Evolutionary conservation across 2,329 filamentous ascomycete species (phyloP), one percentile per base, ranked within the genome.

Genomic region (Alternaria sp.): DNA sequence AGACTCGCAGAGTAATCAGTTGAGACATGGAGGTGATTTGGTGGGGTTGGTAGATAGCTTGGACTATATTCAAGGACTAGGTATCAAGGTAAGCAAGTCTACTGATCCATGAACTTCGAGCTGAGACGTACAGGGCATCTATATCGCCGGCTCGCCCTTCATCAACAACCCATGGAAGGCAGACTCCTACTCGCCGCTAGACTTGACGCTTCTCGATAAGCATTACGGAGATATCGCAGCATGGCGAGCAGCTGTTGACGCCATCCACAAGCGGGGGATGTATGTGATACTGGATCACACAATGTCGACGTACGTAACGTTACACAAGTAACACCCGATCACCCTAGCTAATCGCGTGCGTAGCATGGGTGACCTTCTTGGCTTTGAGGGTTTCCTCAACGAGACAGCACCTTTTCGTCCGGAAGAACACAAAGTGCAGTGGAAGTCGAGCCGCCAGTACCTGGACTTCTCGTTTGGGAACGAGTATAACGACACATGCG

Each of bases 231-330:
- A 83, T 54, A 86, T 91, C 57, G 76, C 84, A 17, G 79, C 83
- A 58, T 90, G 88, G 87, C 84, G 87, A 69, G 76, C 81, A 49
- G 83, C 85, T 3, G 86, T 90, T 56, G 79, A 83, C 9, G 87
- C 87, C 51, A 88, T 90, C n/a, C 89, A 91, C 69, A 76, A 77
- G 3, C 82, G 86, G 28, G 86, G 83, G 57, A 90, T 91, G 88
- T 90, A 89, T 78, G 87, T 90, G 44, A 80, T 91, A 30, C 77
- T 90, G 62, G 89, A 90, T 73, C 90, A 90, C 71, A 90, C 89
- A 2, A 84, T 90, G 74, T 84, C 86, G 49, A 91, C 88, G 49
- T 51, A 51, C n/a, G 49, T 51, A 32, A 2, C n/a, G 49, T 51
- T 21, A 2, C 17, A 51, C n/a, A 40, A 17, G 36, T 17, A 5